These are phyloP conservation scores for Heterobasidion occidentale DNA, from an alignment of 1,284 basidiomycete species.

Conservation along the genomic window DNA sequence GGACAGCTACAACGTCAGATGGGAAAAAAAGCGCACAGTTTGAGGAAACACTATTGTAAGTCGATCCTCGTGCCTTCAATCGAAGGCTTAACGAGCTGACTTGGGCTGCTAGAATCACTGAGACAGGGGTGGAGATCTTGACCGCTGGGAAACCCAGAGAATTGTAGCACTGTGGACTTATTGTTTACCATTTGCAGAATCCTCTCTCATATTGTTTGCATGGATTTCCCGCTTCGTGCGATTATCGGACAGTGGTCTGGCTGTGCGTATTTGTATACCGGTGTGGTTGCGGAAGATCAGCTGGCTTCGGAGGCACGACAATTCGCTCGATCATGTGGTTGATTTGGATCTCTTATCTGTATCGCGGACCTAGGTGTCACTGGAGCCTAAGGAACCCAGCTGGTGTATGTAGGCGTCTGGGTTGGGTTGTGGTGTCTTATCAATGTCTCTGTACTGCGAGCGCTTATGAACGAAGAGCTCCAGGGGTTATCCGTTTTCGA, in stretches of 20 bases:
- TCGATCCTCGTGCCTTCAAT: conserved; percentile 12
- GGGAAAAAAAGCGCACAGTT: conserved; percentile 91
- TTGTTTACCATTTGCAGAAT: conserved; percentile 2
- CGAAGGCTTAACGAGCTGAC: conserved; percentile 11
- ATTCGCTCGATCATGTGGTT: neutral
- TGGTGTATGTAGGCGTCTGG: neutral
- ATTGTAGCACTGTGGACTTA: conserved; percentile 21
- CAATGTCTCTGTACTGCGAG: neutral
- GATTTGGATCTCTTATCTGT: neutral
- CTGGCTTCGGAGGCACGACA: neutral
- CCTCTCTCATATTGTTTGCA: neutral
- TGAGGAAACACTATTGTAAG: conserved; percentile 88
- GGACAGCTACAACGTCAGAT: conserved; percentile 91
- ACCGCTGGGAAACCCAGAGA: conserved; percentile 51
- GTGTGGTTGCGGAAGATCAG: neutral
- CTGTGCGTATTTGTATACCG: neutral
- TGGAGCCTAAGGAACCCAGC: neutral
- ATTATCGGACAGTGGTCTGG: neutral
- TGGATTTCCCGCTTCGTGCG: neutral
- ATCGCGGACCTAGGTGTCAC: neutral
- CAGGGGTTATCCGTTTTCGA: neutral
- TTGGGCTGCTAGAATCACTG: conserved; percentile 66
- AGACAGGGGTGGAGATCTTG: conserved; percentile 84
- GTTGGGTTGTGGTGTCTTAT: neutral
- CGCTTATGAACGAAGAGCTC: neutral